Evolutionary conservation across 2,329 filamentous ascomycete genomes (phyloP), one percentile per base, ranked within the genome.

Genomic region (Ophiocordyceps camponoti-floridani): DNA sequence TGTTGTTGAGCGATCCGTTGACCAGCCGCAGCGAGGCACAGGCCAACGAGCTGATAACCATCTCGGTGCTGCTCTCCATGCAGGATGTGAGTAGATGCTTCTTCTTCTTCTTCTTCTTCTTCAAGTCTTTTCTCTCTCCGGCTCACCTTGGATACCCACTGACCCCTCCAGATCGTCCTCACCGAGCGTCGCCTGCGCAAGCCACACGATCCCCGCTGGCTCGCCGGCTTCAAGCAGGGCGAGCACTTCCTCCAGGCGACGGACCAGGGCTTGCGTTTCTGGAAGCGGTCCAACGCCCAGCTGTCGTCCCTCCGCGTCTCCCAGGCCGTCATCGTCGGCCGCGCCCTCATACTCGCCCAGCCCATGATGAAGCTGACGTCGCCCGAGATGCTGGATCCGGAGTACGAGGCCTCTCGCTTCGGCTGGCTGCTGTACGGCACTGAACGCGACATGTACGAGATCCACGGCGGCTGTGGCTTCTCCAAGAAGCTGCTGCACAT

Each of bases 391-490:
- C 56, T 62, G 19, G 51, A 61, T 18, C 51, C 54, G 0, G 47
- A 56, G 26, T 46, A 49, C 10, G 56, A 62, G 43, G 48, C 57
- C 1, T 47, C 51, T 3, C 54, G 61, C 23, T 65, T 66, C 43
- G 57, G 54, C 8, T 66, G 63, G 60, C 55, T 66, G 9, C 52
- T 63, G 0, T 63, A 65, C 40, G 62, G 62, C 3, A 57, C 55
- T 0, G 52, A 56, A 31, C 48, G 46, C 16, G 59, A 63, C 11
- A 57, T 59, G 48, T 58, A 56, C 31, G 54, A 63, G 44, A 62
- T 66, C 4, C 63, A 66, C 41, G 63, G 63, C 9, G 62, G 61
- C 0, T 66, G 62, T 42, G 63, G 63, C 10, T 65, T 65, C 45
- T 65, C 62, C 0, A 63, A 62, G 44, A 61, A 57, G 38, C 51